Base-by-base conservation (phyloP, 2,329 filamentous ascomycete species). In the Metarhizium sp. region DNA sequence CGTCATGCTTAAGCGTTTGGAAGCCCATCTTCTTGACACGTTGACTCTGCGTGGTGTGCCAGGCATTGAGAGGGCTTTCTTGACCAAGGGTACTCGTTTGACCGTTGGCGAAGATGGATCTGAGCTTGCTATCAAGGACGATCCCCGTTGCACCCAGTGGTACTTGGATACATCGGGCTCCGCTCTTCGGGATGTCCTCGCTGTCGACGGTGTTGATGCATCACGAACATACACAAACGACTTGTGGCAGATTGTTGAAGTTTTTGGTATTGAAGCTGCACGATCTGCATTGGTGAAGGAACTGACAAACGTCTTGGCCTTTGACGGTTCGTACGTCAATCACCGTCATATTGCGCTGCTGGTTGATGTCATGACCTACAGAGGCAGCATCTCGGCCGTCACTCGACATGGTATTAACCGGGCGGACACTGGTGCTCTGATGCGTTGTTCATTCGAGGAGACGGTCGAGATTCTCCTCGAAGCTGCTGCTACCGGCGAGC, bases 381-480 rank as follows among this genome's bases (percentile, higher is more conserved):
- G 94, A 65, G 94, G 94, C 62, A 87, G 88, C 64, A 86, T 99
- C 66, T 96, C 96, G 71, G 92, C 94, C 14, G 92, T 99, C 60
- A 99, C 94, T 55, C 89, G 94, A 73, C 94, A 99, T 69, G 94
- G 94, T 75, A 99, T 99, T 77, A 99, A 99, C 77, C 86, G 94
- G 65, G 90, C 92, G 30, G 94, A 99, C 68, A 99, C 95, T 59
- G 94, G 94, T 77, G 95, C 94, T 10, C 80, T 99, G 65, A 99
- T 99, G 94, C 88, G 94, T 71, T 99, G 95, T 79, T 99, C 94
- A 2, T 99, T 99, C 74, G 94, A 99, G 74, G 95, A 99, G 72
- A 99, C 94, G 0, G 94, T 99, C 45, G 95, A 99, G 69, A 99
- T 99, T 77, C 78, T 99, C 53, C 84, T 99, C 20, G 94, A 99